phyloP scores from a whole-genome alignment of 2,329 filamentous ascomycete species.

The Daldinia sp. region DNA sequence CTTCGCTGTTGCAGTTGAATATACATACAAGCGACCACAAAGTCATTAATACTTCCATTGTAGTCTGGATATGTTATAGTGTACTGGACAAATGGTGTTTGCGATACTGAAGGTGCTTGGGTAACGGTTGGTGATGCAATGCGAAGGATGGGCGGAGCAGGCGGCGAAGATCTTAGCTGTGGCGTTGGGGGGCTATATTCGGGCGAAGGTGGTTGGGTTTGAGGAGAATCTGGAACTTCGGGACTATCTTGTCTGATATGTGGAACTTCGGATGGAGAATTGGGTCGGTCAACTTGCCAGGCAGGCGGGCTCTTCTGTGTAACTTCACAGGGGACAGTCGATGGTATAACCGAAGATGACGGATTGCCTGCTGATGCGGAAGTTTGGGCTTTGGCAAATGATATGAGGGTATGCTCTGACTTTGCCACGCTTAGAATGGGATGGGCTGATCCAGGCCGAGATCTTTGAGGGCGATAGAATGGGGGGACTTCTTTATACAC shows the following conservation, averaged over 20 bases:
- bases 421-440: slow-evolving; percentile 14
- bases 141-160: neutral
- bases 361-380: slow-evolving; percentile 40
- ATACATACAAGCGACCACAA: slow-evolving; percentile 51
- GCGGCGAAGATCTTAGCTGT: slow-evolving; percentile 23
- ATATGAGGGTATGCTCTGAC: neutral
- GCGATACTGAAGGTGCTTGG: slow-evolving; percentile 12
- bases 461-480: slow-evolving; percentile 41
- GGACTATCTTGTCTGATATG: slow-evolving; percentile 5
- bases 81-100: slow-evolving; percentile 48
- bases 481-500: slow-evolving; percentile 22
- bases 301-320: slow-evolving; percentile 15
- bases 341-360: slow-evolving; percentile 48
- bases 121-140: neutral
- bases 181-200: slow-evolving; percentile 32
- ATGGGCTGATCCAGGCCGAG: slow-evolving; percentile 16
- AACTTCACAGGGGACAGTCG: slow-evolving; percentile 39
- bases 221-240: slow-evolving; percentile 7
- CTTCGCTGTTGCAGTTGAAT: slow-evolving; percentile 47
- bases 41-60: slow-evolving; percentile 47
- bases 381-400: slow-evolving; percentile 27
- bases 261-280: slow-evolving; percentile 14
- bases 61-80: slow-evolving; percentile 49
- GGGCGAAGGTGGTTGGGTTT: slow-evolving; percentile 31
- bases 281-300: slow-evolving; percentile 1